A percentile compares a stretch with the other conserved stretches of the same genome.
Evolutionary conservation across 202 grass and related monocot genomes (phyloP).

Genomic region (Cymbopogon flexuosus): DNA sequence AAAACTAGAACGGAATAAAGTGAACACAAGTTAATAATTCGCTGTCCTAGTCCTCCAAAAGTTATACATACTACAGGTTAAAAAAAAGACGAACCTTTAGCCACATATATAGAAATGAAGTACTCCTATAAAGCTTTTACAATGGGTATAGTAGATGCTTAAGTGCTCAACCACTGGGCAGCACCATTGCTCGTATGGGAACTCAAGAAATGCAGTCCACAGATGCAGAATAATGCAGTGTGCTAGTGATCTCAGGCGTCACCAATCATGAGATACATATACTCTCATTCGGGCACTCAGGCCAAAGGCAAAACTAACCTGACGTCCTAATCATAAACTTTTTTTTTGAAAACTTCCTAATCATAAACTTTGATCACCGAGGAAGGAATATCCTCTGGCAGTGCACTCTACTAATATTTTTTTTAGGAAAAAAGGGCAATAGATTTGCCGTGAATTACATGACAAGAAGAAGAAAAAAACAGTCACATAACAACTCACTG

Average conservation of each 20-base stretch:
- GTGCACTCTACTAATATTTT: no score
- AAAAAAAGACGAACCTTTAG: not conserved
- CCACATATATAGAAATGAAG: not conserved
- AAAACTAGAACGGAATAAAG: not conserved
- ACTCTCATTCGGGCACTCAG: not conserved
- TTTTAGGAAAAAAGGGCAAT: no score
- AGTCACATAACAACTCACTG: no score
- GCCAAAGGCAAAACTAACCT: not conserved
- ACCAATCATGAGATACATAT: slow-evolving; percentile 17
- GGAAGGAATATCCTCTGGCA: not conserved
- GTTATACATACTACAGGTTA: not conserved
- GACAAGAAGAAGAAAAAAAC: no score
- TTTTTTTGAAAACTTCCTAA: not conserved
- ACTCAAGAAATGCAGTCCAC: not conserved
- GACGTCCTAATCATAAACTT: not conserved
- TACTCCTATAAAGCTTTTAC: not conserved
- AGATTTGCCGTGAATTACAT: no score
- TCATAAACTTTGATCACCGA: not conserved
- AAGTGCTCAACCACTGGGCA: not conserved
- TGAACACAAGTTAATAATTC: not conserved
- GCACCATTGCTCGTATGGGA: not conserved
- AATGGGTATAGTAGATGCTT: not conserved
- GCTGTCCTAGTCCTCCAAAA: not conserved
- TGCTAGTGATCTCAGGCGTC: slow-evolving; percentile 13
- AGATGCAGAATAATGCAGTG: not conserved